A percentile compares a stretch with the other conserved stretches of the same genome.
Evolutionary conservation across 2,329 filamentous ascomycete genomes (phyloP).

Genomic region (Fusarium sp.): DNA sequence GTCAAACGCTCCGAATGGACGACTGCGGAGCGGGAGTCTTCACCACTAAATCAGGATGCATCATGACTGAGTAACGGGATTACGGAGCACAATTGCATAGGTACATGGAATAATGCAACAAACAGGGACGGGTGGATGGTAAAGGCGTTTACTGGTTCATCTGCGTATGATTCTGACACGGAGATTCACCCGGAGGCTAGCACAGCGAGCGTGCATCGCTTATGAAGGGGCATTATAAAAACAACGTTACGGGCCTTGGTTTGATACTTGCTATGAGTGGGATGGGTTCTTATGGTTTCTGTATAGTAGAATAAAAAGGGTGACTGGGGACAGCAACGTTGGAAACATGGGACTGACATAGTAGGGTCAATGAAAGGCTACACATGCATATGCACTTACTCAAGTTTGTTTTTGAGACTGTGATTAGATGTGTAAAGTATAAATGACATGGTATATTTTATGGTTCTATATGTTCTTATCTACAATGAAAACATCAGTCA

Average conservation of each 20-base stretch:
- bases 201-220: constrained; percentile 33
- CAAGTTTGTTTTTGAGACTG: background rate
- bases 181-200: constrained; percentile 12
- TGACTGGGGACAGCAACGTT: constrained; percentile 7
- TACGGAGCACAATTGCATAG: constrained; percentile 36
- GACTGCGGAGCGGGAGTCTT: constrained; percentile 50
- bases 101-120: constrained; percentile 29
- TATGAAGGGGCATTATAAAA: constrained; percentile 34
- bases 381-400: constrained; percentile 12
- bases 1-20: constrained; percentile 31
- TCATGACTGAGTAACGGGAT: constrained; percentile 30
- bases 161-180: constrained; percentile 19
- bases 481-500: background rate
- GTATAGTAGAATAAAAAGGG: constrained; percentile 42
- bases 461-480: background rate
- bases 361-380: constrained; percentile 25
- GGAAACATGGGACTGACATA: constrained; percentile 29
- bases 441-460: background rate
- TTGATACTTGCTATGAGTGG: constrained; percentile 23
- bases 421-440: background rate
- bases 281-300: constrained; percentile 25
- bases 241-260: constrained; percentile 13
- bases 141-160: constrained; percentile 37
- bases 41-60: constrained; percentile 30
- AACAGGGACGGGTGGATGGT: constrained; percentile 18